phyloP scores from a whole-genome alignment of 345 rosid genomes.

The Turnera subulata region DNA sequence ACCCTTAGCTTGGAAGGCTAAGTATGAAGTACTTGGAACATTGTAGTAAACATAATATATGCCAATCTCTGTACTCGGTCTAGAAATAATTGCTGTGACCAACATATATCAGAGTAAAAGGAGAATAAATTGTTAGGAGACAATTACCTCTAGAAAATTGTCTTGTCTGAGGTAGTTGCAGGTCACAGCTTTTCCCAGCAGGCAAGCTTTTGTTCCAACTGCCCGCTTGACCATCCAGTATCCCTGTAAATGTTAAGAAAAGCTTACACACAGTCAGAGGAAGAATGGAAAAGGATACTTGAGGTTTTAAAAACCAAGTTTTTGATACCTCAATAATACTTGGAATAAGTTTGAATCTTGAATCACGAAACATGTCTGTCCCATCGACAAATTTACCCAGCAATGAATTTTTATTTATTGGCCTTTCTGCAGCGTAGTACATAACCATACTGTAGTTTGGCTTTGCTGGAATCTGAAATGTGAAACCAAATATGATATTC shows the following conservation, averaged over 20 bases:
- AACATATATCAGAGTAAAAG: too few relatives aligned
- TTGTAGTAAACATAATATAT: too few relatives aligned
- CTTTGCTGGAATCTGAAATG: slow-evolving; percentile 80
- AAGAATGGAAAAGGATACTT: background rate
- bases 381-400: slow-evolving; percentile 84
- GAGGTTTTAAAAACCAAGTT: background rate
- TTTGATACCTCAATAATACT: slow-evolving; percentile 78
- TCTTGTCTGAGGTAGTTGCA: slow-evolving; percentile 91
- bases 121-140: background rate
- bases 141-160: slow-evolving; percentile 89
- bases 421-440: slow-evolving; percentile 86
- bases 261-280: slow-evolving; percentile 2
- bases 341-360: slow-evolving; percentile 90
- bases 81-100: too few relatives aligned
- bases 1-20: too few relatives aligned
- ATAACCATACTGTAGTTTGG: slow-evolving; percentile 91
- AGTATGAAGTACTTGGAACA: too few relatives aligned
- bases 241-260: slow-evolving; percentile 48
- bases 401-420: slow-evolving; percentile 62
- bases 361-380: slow-evolving; percentile 71
- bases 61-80: too few relatives aligned
- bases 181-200: slow-evolving; percentile 95
- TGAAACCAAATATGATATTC: slow-evolving; percentile 4
- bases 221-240: slow-evolving; percentile 99
- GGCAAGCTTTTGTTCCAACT: slow-evolving; percentile 95